These are phyloP conservation scores for Elongisporangium undulatum DNA, from an alignment of 352 stramenopile genomes.

Conservation along the genomic window DNA sequence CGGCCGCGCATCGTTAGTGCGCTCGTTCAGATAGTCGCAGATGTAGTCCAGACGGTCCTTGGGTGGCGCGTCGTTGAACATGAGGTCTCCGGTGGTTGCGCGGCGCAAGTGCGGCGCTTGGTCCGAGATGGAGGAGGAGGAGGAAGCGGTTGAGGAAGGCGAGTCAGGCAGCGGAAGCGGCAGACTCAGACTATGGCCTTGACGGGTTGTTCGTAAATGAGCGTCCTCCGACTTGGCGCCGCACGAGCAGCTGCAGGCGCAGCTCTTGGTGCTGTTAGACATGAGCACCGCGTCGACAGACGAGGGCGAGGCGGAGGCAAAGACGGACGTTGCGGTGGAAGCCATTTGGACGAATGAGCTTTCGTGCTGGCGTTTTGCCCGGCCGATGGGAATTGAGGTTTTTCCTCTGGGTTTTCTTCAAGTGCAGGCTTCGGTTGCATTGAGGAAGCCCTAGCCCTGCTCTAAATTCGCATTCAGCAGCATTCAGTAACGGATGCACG, in stretches of 20 bases:
- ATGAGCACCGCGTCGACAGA: background rate
- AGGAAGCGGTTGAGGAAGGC: conserved; percentile 10
- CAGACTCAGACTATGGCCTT: background rate
- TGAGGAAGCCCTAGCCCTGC: background rate
- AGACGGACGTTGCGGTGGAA: background rate
- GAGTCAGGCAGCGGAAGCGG: conserved; percentile 2
- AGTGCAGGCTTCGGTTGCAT: no score
- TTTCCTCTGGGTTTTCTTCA: background rate
- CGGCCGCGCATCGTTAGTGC: conserved; percentile 36
- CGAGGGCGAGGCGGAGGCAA: background rate
- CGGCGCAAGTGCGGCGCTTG: conserved; percentile 20
- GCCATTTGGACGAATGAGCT: background rate
- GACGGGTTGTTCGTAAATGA: background rate
- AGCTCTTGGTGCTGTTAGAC: background rate
- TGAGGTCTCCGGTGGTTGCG: conserved; percentile 45
- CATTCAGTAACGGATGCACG: background rate
- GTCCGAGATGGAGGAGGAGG: conserved; percentile 5
- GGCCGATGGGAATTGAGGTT: background rate
- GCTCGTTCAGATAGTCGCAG: conserved; percentile 57
- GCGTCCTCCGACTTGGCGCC: background rate
- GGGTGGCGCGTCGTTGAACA: conserved; percentile 54
- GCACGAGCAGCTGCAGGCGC: background rate
- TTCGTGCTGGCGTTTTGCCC: background rate
- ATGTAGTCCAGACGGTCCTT: conserved; percentile 82
- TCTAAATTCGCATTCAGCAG: background rate